These are phyloP conservation scores for Mycena kentingensis DNA, from an alignment of 768 basidiomycete genomes.

Conservation along the genomic window DNA sequence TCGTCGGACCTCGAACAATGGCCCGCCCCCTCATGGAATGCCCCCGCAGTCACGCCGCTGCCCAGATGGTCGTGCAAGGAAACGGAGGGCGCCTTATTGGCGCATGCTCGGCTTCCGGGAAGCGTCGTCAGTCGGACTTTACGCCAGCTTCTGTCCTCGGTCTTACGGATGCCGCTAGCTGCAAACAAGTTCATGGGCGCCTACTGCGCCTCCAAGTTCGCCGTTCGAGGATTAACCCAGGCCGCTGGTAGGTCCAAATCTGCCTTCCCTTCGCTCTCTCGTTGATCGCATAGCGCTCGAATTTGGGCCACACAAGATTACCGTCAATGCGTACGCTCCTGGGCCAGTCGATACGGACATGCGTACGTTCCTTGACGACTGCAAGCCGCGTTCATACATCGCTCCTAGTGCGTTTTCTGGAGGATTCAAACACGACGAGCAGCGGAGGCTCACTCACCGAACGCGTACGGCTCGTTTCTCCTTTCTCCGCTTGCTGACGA, in stretches of 20 bases:
- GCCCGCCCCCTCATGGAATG: no score
- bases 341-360: slow-evolving; percentile 21
- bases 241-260: slow-evolving; percentile 29
- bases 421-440: background rate
- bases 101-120: slow-evolving; percentile 40
- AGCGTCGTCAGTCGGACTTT: slow-evolving; percentile 38
- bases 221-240: slow-evolving; percentile 45
- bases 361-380: slow-evolving; percentile 2
- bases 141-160: background rate
- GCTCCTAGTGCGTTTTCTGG: background rate
- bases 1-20: no score
- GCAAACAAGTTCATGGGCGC: slow-evolving; percentile 18
- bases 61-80: slow-evolving; percentile 42
- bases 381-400: background rate
- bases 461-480: no score
- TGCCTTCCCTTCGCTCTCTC: background rate
- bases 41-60: slow-evolving; percentile 38
- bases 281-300: slow-evolving; percentile 29
- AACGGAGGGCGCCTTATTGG: slow-evolving; percentile 45
- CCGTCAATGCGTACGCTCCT: slow-evolving; percentile 33
- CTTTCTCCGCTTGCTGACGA: no score
- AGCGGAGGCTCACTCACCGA: background rate
- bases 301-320: slow-evolving; percentile 28
- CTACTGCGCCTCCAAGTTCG: slow-evolving; percentile 46
- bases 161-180: background rate